Evolutionary conservation across 2,329 filamentous ascomycete genomes (phyloP).

Genomic region (Sporothrix phasma): DNA sequence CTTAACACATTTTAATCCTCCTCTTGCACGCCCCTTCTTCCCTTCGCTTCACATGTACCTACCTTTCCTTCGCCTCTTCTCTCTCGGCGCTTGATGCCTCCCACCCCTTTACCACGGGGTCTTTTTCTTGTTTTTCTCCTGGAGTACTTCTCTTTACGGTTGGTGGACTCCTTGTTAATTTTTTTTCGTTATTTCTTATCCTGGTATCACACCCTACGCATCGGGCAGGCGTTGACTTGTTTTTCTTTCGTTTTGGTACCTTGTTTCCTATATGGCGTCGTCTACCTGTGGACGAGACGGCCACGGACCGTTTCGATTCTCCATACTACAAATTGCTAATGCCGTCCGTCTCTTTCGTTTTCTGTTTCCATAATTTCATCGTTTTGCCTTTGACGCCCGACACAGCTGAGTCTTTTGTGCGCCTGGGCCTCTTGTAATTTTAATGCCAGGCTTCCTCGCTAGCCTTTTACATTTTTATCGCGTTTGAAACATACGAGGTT

Average conservation of each 20-base stretch:
- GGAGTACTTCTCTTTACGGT: background rate
- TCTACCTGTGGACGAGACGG: background rate
- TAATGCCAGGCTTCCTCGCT: background rate
- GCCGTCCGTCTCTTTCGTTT: background rate
- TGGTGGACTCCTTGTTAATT: background rate
- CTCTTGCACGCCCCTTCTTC: background rate
- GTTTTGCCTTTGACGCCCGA: background rate
- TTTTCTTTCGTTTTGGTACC: background rate
- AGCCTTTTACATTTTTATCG: too few species aligned
- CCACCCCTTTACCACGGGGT: background rate
- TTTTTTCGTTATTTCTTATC: background rate
- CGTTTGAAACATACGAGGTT: background rate
- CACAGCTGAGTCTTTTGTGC: background rate
- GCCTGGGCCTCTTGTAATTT: background rate
- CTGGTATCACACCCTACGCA: background rate
- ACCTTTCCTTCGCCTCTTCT: background rate
- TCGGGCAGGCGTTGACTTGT: slow-evolving; percentile 3
- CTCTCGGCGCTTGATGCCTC: background rate
- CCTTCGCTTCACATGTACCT: slow-evolving; percentile 1
- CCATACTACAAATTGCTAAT: background rate
- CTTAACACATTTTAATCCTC: background rate
- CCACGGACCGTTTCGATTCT: background rate
- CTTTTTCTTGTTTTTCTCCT: background rate
- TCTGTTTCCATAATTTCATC: background rate
- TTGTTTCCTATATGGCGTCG: background rate